Evolutionary conservation across 768 basidiomycete genomes (phyloP).

Genomic region (Panaeolus cyanescens): DNA sequence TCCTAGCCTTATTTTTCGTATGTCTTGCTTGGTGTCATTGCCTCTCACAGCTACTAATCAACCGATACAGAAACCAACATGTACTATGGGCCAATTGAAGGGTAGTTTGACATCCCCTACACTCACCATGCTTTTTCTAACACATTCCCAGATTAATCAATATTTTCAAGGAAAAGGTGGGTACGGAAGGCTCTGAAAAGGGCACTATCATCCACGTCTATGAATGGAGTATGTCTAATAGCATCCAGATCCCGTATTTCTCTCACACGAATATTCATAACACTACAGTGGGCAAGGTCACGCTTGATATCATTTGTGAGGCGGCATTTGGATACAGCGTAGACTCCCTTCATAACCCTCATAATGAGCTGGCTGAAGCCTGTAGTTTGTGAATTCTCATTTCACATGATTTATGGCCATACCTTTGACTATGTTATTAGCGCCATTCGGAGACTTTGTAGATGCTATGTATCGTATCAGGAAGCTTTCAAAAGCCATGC

Average conservation of each 20-base stretch:
- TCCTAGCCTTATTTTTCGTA: conserved; percentile 23
- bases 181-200: conserved; percentile 10
- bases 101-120: conserved; percentile 25
- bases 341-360: conserved; percentile 45
- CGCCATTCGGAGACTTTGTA: conserved; percentile 25
- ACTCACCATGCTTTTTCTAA: neutral
- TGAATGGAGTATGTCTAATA: conserved; percentile 44
- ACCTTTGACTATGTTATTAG: conserved; percentile 10
- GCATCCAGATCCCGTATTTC: neutral
- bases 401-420: neutral
- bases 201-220: conserved; percentile 36
- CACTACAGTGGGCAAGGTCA: conserved; percentile 50
- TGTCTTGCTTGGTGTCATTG: neutral
- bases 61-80: conserved; percentile 43
- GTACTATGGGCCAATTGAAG: conserved; percentile 49
- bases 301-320: conserved; percentile 53
- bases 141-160: conserved; percentile 26
- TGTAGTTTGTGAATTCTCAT: conserved; percentile 16
- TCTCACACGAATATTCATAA: neutral
- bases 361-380: conserved; percentile 49
- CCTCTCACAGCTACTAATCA: neutral
- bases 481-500: conserved; percentile 38
- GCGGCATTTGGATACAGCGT: conserved; percentile 51
- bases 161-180: conserved; percentile 34
- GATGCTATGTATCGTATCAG: conserved; percentile 45